phyloP scores from a whole-genome alignment of 192 early-diverging fungal species.

The Haplosporangium gracile region DNA sequence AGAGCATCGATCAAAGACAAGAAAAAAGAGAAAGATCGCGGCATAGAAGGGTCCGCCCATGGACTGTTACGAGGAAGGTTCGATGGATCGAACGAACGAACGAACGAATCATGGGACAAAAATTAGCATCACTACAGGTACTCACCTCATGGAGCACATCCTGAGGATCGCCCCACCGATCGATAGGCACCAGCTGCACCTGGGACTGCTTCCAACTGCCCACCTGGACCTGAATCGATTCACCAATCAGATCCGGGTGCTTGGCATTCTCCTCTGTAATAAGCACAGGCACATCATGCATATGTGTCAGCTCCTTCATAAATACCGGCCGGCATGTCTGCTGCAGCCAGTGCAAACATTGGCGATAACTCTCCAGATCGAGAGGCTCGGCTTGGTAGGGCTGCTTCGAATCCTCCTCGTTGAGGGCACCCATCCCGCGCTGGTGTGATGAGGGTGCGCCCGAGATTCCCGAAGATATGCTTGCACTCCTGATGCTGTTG shows the following conservation, averaged over 20 bases:
- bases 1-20: neutral
- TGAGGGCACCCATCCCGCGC: slow-evolving; percentile 29
- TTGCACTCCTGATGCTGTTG: slow-evolving; percentile 44
- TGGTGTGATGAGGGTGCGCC: slow-evolving; percentile 15
- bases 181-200: slow-evolving; percentile 41
- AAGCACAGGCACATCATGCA: slow-evolving; percentile 28
- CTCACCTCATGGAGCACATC: slow-evolving; percentile 53
- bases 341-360: slow-evolving; percentile 47
- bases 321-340: slow-evolving; percentile 54
- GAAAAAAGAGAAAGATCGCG: neutral
- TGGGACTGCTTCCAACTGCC: slow-evolving; percentile 46
- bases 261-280: slow-evolving; percentile 42
- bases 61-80: no score
- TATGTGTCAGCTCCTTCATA: slow-evolving; percentile 39
- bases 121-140: neutral
- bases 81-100: neutral
- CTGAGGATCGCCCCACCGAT: slow-evolving; percentile 40
- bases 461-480: slow-evolving; percentile 33
- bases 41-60: neutral
- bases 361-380: slow-evolving; percentile 45
- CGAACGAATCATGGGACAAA: neutral
- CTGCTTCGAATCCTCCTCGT: slow-evolving; percentile 21
- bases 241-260: slow-evolving; percentile 38
- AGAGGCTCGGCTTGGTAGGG: slow-evolving; percentile 16
- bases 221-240: slow-evolving; percentile 29